Evolutionary conservation across 2,329 filamentous ascomycete species (phyloP).

Genomic region (Taxawa tesnikishii): DNA sequence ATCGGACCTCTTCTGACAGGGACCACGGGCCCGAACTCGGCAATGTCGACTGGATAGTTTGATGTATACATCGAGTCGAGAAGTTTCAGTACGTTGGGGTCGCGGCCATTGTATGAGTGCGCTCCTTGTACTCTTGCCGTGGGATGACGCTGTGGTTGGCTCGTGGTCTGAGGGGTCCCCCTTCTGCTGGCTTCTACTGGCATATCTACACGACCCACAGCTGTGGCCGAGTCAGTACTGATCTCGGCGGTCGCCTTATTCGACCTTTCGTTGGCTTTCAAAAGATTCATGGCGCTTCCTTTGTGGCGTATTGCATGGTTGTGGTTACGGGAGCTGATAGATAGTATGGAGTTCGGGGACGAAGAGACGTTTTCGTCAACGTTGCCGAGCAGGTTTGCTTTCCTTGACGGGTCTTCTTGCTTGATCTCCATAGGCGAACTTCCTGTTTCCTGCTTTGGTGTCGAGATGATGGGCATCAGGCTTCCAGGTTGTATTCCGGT

Average conservation of each 20-base stretch:
- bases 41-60: constrained; percentile 46
- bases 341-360: constrained; percentile 20
- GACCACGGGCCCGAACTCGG: constrained; percentile 60
- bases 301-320: constrained; percentile 31
- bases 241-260: constrained; percentile 53
- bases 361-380: constrained; percentile 13
- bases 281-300: constrained; percentile 46
- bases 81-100: constrained; percentile 48
- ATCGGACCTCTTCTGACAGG: constrained; percentile 23
- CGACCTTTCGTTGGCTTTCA: constrained; percentile 43
- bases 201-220: constrained; percentile 49
- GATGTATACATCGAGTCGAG: constrained; percentile 73
- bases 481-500: background rate
- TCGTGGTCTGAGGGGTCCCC: constrained; percentile 4
- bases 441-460: background rate
- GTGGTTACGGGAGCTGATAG: constrained; percentile 17
- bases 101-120: constrained; percentile 77
- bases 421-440: background rate
- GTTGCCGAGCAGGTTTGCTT: background rate
- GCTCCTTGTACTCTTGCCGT: constrained; percentile 32
- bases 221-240: constrained; percentile 50
- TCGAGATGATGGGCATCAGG: background rate
- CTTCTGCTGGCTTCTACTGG: constrained; percentile 1
- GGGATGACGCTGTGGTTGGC: constrained; percentile 14
- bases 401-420: background rate